Evolutionary conservation across 805 yeast species (phyloP).

Genomic region (Kazachstania martiniae): DNA sequence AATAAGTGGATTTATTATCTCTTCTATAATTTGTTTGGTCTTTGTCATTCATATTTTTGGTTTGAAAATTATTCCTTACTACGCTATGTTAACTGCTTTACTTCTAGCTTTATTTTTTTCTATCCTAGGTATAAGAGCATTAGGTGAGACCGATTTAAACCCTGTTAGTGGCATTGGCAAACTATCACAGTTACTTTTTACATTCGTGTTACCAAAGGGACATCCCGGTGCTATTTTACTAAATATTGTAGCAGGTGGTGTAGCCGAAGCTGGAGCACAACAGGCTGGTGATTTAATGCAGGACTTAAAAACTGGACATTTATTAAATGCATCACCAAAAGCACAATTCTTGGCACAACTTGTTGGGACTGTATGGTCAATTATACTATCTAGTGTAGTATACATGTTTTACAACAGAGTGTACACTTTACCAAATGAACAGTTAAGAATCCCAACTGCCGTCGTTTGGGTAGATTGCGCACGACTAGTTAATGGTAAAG

Average conservation of each 20-base stretch:
- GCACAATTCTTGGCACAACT: slow-evolving; percentile 89
- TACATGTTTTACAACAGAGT: slow-evolving; percentile 72
- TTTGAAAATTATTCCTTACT: slow-evolving; percentile 48
- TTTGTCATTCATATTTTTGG: slow-evolving; percentile 65
- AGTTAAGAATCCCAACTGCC: slow-evolving; percentile 88
- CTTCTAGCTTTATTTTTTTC: slow-evolving; percentile 69
- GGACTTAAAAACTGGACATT: slow-evolving; percentile 88
- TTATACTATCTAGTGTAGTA: slow-evolving; percentile 67
- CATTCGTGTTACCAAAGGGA: slow-evolving; percentile 59
- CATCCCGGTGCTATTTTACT: slow-evolving; percentile 77
- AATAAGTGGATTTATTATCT: slow-evolving; percentile 47
- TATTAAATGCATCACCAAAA: slow-evolving; percentile 82
- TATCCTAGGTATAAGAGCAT: slow-evolving; percentile 79
- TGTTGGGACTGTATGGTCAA: slow-evolving; percentile 79
- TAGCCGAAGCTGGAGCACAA: slow-evolving; percentile 98
- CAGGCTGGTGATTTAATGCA: slow-evolving; percentile 98
- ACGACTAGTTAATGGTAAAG: slow-evolving; percentile 80
- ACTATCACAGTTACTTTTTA: slow-evolving; percentile 80
- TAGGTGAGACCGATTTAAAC: slow-evolving; percentile 93
- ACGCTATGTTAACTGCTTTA: slow-evolving; percentile 59
- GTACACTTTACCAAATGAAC: slow-evolving; percentile 73
- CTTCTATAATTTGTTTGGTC: slow-evolving; percentile 57
- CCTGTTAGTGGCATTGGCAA: slow-evolving; percentile 97
- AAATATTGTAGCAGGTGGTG: slow-evolving; percentile 89
- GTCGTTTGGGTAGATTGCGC: slow-evolving; percentile 96